These are phyloP conservation scores for Sinapis alba DNA, from an alignment of 441 rosid genomes.

Conservation along the genomic window DNA sequence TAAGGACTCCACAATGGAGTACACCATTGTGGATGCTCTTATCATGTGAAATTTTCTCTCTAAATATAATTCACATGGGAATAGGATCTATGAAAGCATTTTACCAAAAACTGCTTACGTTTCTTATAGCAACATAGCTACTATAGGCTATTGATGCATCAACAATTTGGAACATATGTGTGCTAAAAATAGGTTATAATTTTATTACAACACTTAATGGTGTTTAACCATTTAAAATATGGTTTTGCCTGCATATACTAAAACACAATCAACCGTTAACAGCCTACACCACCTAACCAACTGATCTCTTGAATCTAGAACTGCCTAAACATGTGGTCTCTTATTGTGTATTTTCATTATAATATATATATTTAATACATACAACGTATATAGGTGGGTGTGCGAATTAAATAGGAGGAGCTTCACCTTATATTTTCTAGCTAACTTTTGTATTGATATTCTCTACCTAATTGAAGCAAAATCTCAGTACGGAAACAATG, in stretches of 20 bases:
- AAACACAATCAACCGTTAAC: background rate
- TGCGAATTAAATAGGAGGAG: conserved; percentile 23
- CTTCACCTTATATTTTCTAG: conserved; percentile 16
- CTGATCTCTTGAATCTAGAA: conserved; percentile 5
- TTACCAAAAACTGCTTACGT: background rate
- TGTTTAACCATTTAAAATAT: background rate
- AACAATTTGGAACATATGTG: background rate
- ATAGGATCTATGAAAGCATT: background rate
- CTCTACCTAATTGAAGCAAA: conserved; percentile 26
- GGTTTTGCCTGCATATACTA: background rate
- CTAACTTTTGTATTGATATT: conserved; percentile 26
- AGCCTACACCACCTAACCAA: background rate
- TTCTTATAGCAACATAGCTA: too few relatives aligned
- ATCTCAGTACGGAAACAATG: conserved; percentile 31
- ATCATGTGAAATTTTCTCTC: background rate
- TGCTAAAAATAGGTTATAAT: background rate
- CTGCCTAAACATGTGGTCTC: background rate
- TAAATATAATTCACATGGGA: background rate
- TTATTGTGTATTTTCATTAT: background rate
- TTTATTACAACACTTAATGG: background rate
- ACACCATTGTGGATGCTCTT: too few relatives aligned
- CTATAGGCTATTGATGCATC: background rate
- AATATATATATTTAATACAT: background rate
- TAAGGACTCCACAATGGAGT: too few relatives aligned
- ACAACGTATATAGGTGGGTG: conserved; percentile 16